Evolutionary conservation across 805 yeast genomes (phyloP), one percentile per base, ranked within the genome.

Genomic region (Wickerhamomyces subpelliculosus): DNA sequence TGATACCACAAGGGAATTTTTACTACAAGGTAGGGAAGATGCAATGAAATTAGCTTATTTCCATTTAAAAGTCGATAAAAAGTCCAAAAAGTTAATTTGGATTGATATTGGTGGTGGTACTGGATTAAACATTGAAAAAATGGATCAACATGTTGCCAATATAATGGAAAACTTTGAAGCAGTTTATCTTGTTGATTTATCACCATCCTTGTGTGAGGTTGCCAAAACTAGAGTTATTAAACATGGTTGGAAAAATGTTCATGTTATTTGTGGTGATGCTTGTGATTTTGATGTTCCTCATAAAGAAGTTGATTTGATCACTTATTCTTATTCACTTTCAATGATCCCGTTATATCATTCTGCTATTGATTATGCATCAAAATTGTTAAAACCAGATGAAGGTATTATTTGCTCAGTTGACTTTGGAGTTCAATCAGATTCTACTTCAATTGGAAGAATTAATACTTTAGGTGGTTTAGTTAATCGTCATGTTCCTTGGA

Each of bases 61-160:
- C 20, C 88, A 83, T 56, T 59, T 80, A 27, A 53, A 44, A 33
- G 43, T 53, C 6, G 40, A 43, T 13, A 21, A 37, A 2, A 65
- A 62, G 37, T 58, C 57, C 21, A 52, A 56, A 29, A 69, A 70
- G 36, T 60, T 80, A 32, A 76, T 80, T 32, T 82, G 89, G 89
- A 68, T 82, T 35, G 89, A 82, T 55, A 73, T 85, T 52, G 95
- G 94, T 36, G 94, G 94, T 24, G 95, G 95, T 19, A 84, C 95
- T 6, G 95, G 94, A 34, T 69, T 78, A 59, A 84, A 84, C 61
- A 80, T 84, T 50, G 93, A 84, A 59, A 69, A 72, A 49, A 84
- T 84, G 94, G 66, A 80, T 54, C 54, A 65, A 31, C 61, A 76
- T 33, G 61, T 72, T 35, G 55, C 59, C 3, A 32, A 43, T 9